A percentile compares a stretch with the other conserved stretches of the same genome.
These are phyloP conservation scores for Trichoderma polysporum DNA, from an alignment of 2,329 filamentous ascomycete genomes.

Conservation along the genomic window DNA sequence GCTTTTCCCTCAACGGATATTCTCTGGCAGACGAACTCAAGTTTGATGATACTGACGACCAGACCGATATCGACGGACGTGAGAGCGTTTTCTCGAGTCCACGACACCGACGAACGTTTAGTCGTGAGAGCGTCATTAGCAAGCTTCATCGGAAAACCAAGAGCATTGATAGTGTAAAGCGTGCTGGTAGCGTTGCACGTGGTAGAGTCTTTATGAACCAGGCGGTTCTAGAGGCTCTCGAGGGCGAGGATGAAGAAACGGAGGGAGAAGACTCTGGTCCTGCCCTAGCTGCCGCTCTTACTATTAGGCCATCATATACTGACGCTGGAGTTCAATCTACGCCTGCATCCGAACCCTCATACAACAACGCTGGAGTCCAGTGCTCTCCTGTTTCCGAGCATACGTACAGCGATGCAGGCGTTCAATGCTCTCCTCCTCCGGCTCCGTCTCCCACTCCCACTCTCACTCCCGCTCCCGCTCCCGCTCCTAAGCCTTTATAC, in stretches of 20 bases:
- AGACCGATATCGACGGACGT: conserved; percentile 70
- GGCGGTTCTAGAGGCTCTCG: conserved; percentile 55
- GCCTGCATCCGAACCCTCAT: conserved; percentile 42
- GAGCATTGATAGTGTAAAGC: conserved; percentile 58
- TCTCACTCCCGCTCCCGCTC: background rate
- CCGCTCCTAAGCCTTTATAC: conserved; percentile 32
- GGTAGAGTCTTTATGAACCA: conserved; percentile 55
- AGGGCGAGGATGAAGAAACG: conserved; percentile 54
- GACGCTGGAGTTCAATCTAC: conserved; percentile 82
- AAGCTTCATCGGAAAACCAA: conserved; percentile 54
- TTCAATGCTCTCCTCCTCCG: background rate
- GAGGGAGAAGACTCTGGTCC: conserved; percentile 27
- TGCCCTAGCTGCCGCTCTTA: conserved; percentile 31
- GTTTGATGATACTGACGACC: conserved; percentile 73
- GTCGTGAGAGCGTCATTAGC: conserved; percentile 55
- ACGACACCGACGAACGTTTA: conserved; percentile 53
- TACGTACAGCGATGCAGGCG: background rate
- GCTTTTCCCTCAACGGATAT: conserved; percentile 61
- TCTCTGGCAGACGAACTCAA: conserved; percentile 90
- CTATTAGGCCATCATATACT: conserved; percentile 56
- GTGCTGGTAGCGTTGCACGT: conserved; percentile 54
- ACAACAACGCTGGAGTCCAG: background rate
- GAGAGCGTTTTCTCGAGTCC: conserved; percentile 58
- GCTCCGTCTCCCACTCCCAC: background rate
- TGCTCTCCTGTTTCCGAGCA: background rate